phyloP scores from a whole-genome alignment of 2,329 filamentous ascomycete species.

The Trichoderma simmonsii region DNA sequence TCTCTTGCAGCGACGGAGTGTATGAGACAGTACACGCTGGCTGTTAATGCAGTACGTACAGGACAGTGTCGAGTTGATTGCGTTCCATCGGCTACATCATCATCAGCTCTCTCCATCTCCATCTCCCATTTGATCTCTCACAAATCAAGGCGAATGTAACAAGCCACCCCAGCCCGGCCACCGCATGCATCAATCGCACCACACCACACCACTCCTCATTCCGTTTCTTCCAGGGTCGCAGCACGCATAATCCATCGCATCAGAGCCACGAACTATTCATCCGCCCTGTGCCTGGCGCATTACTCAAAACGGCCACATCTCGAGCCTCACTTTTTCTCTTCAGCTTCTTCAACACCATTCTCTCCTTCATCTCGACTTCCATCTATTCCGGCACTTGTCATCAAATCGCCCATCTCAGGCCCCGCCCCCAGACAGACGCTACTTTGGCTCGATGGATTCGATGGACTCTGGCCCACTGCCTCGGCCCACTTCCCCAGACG shows the following conservation, averaged over 20 bases:
- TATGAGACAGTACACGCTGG: background rate
- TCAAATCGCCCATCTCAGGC: background rate
- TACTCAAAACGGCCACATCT: background rate
- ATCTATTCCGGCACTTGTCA: background rate
- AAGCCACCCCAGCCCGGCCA: background rate
- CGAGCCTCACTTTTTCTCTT: background rate
- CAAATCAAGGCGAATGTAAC: background rate
- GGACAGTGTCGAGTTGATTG: background rate
- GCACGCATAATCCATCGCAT: too few species aligned
- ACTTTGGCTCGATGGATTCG: background rate
- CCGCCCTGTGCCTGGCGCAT: background rate
- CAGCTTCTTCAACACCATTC: background rate
- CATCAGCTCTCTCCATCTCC: background rate
- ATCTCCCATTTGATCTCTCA: background rate
- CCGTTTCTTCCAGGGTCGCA: background rate
- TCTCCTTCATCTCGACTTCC: background rate
- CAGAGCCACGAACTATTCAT: background rate
- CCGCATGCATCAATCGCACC: constrained; percentile 6
- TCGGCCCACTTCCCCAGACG: constrained; percentile 22
- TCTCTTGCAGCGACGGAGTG: background rate
- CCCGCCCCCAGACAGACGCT: constrained; percentile 20
- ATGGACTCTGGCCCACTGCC: constrained; percentile 4
- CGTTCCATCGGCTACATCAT: background rate
- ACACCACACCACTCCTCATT: background rate
- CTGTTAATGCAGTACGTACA: background rate